Evolutionary conservation across 2,329 filamentous ascomycete genomes (phyloP).

Genomic region (Monilinia polystroma): DNA sequence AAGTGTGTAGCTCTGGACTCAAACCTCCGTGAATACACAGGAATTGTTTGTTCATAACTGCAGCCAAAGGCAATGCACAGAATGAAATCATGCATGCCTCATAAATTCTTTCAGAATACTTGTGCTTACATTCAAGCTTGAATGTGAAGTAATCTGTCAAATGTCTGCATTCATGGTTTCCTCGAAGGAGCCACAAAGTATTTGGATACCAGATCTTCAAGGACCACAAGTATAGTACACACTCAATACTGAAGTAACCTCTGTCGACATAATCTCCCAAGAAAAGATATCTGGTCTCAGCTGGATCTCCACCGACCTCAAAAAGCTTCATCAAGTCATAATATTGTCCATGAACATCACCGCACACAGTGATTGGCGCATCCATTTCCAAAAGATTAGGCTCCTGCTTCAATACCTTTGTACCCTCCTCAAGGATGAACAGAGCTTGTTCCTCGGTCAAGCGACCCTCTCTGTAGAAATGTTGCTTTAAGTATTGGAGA

Average conservation of each 20-base stretch:
- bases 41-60: slow-evolving; percentile 99
- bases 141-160: slow-evolving; percentile 99
- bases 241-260: slow-evolving; percentile 99
- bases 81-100: slow-evolving; percentile 99
- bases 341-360: slow-evolving; percentile 98
- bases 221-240: slow-evolving; percentile 95
- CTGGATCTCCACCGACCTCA: slow-evolving; percentile 93
- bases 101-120: slow-evolving; percentile 94
- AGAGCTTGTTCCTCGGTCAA: slow-evolving; percentile 96
- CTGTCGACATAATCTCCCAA: slow-evolving; percentile 97
- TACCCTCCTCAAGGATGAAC: slow-evolving; percentile 88
- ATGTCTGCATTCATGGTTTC: slow-evolving; percentile 98
- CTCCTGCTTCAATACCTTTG: slow-evolving; percentile 82
- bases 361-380: slow-evolving; percentile 96
- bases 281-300: slow-evolving; percentile 95
- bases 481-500: slow-evolving; percentile 92
- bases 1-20: slow-evolving; percentile 91
- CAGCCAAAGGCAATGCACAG: slow-evolving; percentile 87
- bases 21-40: slow-evolving; percentile 96
- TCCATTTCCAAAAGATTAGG: slow-evolving; percentile 99
- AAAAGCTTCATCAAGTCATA: slow-evolving; percentile 99
- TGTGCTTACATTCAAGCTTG: slow-evolving; percentile 99
- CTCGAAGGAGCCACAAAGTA: slow-evolving; percentile 92
- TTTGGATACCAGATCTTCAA: slow-evolving; percentile 99
- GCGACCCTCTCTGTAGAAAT: slow-evolving; percentile 96